Percentiles rank a stretch among this genome's conserved stretches.
phyloP scores from a whole-genome alignment of 305 asterid genomes.

The Fraxinus ornus region DNA sequence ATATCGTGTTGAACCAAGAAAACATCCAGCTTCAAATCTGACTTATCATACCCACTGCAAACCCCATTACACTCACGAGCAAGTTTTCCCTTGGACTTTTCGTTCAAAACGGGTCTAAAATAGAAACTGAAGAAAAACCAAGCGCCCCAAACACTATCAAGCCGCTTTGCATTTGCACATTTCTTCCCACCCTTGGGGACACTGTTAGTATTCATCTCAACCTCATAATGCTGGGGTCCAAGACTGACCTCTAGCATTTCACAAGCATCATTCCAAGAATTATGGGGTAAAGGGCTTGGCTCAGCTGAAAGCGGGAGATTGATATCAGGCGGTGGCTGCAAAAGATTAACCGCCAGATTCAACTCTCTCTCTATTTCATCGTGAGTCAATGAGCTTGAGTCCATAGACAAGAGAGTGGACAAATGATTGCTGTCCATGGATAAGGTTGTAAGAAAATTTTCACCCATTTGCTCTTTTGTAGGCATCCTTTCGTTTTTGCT shows the following conservation, averaged over 20 bases:
- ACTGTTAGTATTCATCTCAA: slow-evolving; percentile 46
- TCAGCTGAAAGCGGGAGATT: slow-evolving; percentile 81
- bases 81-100: slow-evolving; percentile 70
- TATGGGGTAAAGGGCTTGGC: slow-evolving; percentile 69
- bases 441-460: slow-evolving; percentile 55
- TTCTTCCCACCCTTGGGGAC: slow-evolving; percentile 63
- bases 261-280: slow-evolving; percentile 66
- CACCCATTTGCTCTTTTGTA: slow-evolving; percentile 56
- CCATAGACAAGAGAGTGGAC: slow-evolving; percentile 84
- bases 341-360: slow-evolving; percentile 58
- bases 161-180: slow-evolving; percentile 67
- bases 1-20: slow-evolving; percentile 96
- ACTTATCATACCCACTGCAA: slow-evolving; percentile 66
- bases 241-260: slow-evolving; percentile 89
- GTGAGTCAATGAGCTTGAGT: slow-evolving; percentile 75
- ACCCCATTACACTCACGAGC: slow-evolving; percentile 64
- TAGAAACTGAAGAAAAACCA: slow-evolving; percentile 94
- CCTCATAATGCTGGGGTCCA: slow-evolving; percentile 59
- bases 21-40: slow-evolving; percentile 70
- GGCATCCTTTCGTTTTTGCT: slow-evolving; percentile 27
- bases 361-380: slow-evolving; percentile 73
- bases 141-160: slow-evolving; percentile 93
- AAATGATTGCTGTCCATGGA: slow-evolving; percentile 85
- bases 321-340: slow-evolving; percentile 81
- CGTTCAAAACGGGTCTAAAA: slow-evolving; percentile 74